Base-by-base conservation (phyloP, 2,329 filamentous ascomycete species). In the Scedosporium boydii region DNA sequence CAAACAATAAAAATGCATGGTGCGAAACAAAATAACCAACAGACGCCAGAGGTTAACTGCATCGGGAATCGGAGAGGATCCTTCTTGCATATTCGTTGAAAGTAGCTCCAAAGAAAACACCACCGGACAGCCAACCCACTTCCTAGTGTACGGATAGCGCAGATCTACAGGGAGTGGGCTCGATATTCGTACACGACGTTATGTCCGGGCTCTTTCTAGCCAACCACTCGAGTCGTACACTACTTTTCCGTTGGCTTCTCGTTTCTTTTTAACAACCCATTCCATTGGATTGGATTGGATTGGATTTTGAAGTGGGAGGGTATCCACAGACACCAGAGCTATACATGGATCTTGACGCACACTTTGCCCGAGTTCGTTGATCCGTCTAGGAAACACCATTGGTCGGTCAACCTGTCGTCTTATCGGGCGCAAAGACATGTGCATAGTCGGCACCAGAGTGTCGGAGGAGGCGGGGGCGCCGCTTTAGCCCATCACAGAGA, bases 341-440 rank as follows among this genome's bases (percentile, higher is more conserved):
- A 38, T 12, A 38, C 34, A 38, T 38, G 34, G 34, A 38, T 38
- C 29, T 38, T 38, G 34, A 38, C 12, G 34, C 34, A 38, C 34
- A 12, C 23, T 14, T 26, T 14, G 23, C 18, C 51, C 51, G 18
- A 14, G 51, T 27, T 55, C 23, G 21, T 23, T 27, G 51, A 55
- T 55, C 51, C 51, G 12, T 7, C 21, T 23, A 55, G 18, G 51
- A 55, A 55, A 55, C 51, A 55, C 51, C 12, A 27, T 27, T 55
- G 51, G 51, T 23, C 21, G 51, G 51, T 48, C 51, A 18, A 27
- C 18, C 44, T 27, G 23, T 55, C 21, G 51, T 55, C 51, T 55
- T 55, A 55, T 55, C 51, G 51, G 51, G 51, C 51, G 66, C 51
- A 64, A 65, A 63, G 23, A 29, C 18, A 26, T 10, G 18, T 27